These are phyloP conservation scores for Ceratobasidium sp. DNA, from an alignment of 1,284 basidiomycete genomes.

Conservation along the genomic window DNA sequence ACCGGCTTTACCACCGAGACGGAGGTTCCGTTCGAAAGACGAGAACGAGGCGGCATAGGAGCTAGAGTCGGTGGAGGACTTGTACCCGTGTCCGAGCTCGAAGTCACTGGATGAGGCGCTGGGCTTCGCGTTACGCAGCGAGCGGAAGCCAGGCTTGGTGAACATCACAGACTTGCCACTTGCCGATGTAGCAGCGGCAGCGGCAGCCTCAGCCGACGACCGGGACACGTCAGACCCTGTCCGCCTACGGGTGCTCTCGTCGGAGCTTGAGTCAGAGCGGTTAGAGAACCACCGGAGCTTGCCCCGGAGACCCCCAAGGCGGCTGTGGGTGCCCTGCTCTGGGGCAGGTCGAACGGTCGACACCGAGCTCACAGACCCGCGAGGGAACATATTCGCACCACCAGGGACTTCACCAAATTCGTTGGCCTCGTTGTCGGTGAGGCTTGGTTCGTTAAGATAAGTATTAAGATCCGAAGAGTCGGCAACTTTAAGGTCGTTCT, in stretches of 20 bases:
- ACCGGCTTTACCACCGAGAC: slow-evolving; percentile 16
- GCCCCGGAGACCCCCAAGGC: slow-evolving; percentile 30
- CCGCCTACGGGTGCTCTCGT: slow-evolving; percentile 27
- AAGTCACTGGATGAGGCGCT: slow-evolving; percentile 10
- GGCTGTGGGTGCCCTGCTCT: slow-evolving; percentile 27
- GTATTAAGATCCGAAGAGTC: background rate
- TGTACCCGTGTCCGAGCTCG: slow-evolving; percentile 32
- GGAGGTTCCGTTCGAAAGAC: slow-evolving; percentile 31
- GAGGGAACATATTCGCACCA: slow-evolving; percentile 27
- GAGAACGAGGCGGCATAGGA: slow-evolving; percentile 41
- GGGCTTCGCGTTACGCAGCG: slow-evolving; percentile 23
- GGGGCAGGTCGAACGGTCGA: slow-evolving; percentile 20
- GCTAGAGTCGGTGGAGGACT: slow-evolving; percentile 44
- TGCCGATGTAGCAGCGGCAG: background rate
- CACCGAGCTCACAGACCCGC: slow-evolving; percentile 41
- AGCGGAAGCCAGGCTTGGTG: slow-evolving; percentile 27
- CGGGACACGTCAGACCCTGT: slow-evolving; percentile 9
- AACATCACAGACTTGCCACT: slow-evolving; percentile 30
- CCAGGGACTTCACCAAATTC: slow-evolving; percentile 27
- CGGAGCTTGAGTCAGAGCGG: slow-evolving; percentile 17
- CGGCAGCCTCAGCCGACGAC: slow-evolving; percentile 3
- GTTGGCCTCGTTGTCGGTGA: background rate
- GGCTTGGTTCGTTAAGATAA: background rate
- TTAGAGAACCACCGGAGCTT: slow-evolving; percentile 34
- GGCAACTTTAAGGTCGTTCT: background rate